phyloP scores from a whole-genome alignment of 192 early-diverging fungal genomes.

The Pilobolus umbonatus region DNA sequence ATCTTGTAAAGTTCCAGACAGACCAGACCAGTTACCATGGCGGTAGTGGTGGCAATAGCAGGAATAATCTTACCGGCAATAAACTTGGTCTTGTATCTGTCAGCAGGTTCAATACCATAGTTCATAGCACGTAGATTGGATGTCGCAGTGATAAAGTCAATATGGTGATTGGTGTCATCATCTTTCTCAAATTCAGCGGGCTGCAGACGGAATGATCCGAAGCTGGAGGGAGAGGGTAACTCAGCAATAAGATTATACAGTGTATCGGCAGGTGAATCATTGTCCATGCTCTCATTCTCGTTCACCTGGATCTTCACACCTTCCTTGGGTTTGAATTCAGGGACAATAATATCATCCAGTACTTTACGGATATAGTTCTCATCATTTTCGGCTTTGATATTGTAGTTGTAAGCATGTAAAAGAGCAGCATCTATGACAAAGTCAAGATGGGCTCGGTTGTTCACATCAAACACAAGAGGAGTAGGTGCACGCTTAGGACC shows the following conservation, averaged over 20 bases:
- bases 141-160: constrained; percentile 97
- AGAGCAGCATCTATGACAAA: constrained; percentile 91
- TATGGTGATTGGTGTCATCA: constrained; percentile 99
- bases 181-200: constrained; percentile 99
- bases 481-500: constrained; percentile 93
- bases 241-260: constrained; percentile 62
- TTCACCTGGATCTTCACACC: constrained; percentile 97
- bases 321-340: constrained; percentile 79
- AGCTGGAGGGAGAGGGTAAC: constrained; percentile 72
- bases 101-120: constrained; percentile 69
- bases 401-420: constrained; percentile 95
- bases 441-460: constrained; percentile 73
- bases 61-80: constrained; percentile 91
- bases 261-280: constrained; percentile 20
- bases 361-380: constrained; percentile 60
- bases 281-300: constrained; percentile 71
- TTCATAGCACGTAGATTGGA: constrained; percentile 91
- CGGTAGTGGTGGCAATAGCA: constrained; percentile 92
- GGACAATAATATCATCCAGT: constrained; percentile 60
- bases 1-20: constrained; percentile 98
- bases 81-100: constrained; percentile 82
- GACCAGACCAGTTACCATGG: constrained; percentile 93
- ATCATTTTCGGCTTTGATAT: constrained; percentile 79
- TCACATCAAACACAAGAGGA: constrained; percentile 72
- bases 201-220: constrained; percentile 80